These are phyloP conservation scores for Mycena capillaripes DNA, from an alignment of 768 basidiomycete genomes.

Conservation along the genomic window DNA sequence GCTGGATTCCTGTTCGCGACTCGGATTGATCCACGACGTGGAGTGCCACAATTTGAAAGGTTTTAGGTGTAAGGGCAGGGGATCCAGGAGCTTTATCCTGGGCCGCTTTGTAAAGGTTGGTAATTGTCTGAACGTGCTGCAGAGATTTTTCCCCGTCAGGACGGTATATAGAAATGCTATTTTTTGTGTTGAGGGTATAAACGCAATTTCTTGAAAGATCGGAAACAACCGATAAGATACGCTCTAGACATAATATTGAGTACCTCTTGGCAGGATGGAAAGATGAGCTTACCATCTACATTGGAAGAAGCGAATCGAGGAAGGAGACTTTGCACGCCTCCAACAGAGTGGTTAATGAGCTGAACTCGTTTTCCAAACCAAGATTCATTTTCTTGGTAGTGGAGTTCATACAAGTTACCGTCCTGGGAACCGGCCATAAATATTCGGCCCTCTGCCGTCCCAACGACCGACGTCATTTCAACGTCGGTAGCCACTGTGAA, in stretches of 20 bases:
- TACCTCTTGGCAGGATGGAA: conserved; percentile 12
- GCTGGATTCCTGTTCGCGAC: conserved; percentile 77
- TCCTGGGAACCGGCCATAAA: conserved; percentile 92
- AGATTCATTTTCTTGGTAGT: conserved; percentile 90
- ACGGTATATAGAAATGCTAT: conserved; percentile 76
- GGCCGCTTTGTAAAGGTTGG: conserved; percentile 79
- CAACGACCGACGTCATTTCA: conserved; percentile 88
- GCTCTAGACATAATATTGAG: conserved; percentile 62
- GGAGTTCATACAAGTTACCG: conserved; percentile 91
- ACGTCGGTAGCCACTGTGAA: conserved; percentile 83
- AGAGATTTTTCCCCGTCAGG: conserved; percentile 74
- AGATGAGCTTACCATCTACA: conserved; percentile 69
- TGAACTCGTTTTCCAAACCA: conserved; percentile 93
- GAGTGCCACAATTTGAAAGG: conserved; percentile 78
- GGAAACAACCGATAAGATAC: conserved; percentile 75
- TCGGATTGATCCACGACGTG: conserved; percentile 78
- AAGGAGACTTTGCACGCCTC: conserved; percentile 82
- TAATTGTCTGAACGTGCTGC: conserved; percentile 81
- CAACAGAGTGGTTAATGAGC: conserved; percentile 89
- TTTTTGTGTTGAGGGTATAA: conserved; percentile 81
- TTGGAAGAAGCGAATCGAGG: conserved; percentile 78
- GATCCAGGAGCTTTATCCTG: conserved; percentile 88
- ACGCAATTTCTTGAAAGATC: conserved; percentile 80
- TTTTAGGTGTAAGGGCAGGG: conserved; percentile 76
- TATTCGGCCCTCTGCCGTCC: conserved; percentile 86